Base-by-base conservation (phyloP, 768 basidiomycete genomes). In the Xerocomellus chrysenteron region DNA sequence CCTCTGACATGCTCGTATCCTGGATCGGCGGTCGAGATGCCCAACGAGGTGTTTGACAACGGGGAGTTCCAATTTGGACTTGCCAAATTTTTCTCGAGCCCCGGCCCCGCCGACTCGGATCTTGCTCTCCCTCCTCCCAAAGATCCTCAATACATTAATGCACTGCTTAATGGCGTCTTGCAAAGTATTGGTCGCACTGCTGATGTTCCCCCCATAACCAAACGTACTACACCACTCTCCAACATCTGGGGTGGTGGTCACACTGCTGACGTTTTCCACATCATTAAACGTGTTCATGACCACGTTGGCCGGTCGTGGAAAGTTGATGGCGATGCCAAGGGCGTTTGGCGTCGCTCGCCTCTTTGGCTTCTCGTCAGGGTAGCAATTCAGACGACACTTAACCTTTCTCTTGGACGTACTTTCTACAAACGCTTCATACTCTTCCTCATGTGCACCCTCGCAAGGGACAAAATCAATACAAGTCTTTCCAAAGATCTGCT, bases 401-500 rank as follows among this genome's bases (percentile, higher is more conserved):
- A 49, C 50, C 49, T 52, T 5, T 50, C 45, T 10, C 26, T 55
- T 35, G 58, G 56, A 19, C 8, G 54, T 14, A 39, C 41, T 8
- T 66, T 63, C 1, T 83, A 84, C 67, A 83, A 83, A 50, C 12
- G 37, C 8, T 83, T 83, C 65, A 74, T 80, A 61, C 53, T 77
- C 2, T 81, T 74, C 50, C 66, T 81, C 50, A 55, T 76, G 33
- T 62, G 72, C 2, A 44, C 58, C 24, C 45, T 67, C 2, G 55
- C 76, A 4, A 50, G 57, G 12, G 21, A 63, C 2, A 68, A 67
- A 2, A 48, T 64, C 2, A 40, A 57, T 2, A 4, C 5, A 0
- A 17, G 60, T n/a, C 45, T 60, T 36, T 43, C 57, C 5, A 68
- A 53, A 45, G 61, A 71, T 37, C 32, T 68, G 5, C 63, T 73